phyloP scores from a whole-genome alignment of 805 yeast genomes.

The Metschnikowia shivogae region DNA sequence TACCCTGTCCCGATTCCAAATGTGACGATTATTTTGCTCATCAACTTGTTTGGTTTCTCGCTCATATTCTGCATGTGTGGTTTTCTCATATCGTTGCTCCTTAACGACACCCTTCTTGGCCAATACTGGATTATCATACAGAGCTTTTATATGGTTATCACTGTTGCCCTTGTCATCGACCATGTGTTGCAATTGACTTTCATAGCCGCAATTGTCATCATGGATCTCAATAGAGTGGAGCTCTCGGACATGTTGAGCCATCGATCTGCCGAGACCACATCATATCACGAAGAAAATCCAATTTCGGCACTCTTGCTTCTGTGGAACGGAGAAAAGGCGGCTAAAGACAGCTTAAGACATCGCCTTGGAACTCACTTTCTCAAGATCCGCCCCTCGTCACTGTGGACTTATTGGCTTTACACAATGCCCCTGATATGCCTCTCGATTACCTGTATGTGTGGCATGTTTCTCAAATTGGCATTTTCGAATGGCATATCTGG shows the following conservation, averaged over 20 bases:
- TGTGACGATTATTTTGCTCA: conserved; percentile 20
- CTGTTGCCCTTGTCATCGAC: conserved; percentile 51
- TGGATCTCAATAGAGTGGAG: conserved; percentile 64
- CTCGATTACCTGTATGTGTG: neutral
- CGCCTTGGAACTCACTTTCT: conserved; percentile 23
- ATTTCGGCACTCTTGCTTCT: conserved; percentile 24
- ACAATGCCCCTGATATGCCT: conserved; percentile 19
- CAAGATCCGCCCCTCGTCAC: conserved; percentile 10
- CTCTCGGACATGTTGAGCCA: conserved; percentile 44
- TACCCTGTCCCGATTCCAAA: conserved; percentile 21
- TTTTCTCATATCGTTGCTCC: neutral
- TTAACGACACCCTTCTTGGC: neutral
- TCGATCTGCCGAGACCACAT: conserved; percentile 4
- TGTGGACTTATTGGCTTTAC: conserved; percentile 9
- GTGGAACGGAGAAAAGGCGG: conserved; percentile 14
- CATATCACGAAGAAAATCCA: conserved; percentile 25
- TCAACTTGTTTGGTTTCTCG: conserved; percentile 18
- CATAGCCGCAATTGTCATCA: conserved; percentile 59
- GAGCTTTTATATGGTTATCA: neutral
- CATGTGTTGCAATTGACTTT: conserved; percentile 60
- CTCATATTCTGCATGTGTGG: conserved; percentile 6
- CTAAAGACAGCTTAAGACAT: conserved; percentile 21
- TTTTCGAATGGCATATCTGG: neutral
- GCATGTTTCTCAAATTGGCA: neutral
- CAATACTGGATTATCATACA: conserved; percentile 1